Evolutionary conservation across 1,139 yeast genomes (phyloP), one percentile per base, ranked within the genome.

Genomic region (Blastobotrys aristatus): DNA sequence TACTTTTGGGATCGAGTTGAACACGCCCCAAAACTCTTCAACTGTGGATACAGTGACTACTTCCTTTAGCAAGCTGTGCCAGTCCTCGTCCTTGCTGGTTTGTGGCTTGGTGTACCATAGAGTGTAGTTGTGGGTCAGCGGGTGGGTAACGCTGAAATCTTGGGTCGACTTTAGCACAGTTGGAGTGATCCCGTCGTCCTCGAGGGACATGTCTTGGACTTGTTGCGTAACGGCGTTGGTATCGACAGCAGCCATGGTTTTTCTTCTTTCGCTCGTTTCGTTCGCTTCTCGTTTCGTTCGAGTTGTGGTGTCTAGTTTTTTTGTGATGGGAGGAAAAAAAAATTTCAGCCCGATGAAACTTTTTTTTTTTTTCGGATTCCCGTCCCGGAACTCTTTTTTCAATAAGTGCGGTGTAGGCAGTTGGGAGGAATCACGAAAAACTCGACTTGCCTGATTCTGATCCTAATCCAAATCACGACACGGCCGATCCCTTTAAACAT

Each of bases 1-100:
- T 48, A 96, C 96, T 61, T 82, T 82, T 56, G 98, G 97, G 60
- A 92, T 84, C 47, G 95, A 85, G 71, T 92, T 92, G 75, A 82
- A 87, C 57, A 90, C 85, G 24, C 98, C 99, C 99, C 99, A 92
- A 73, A 92, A 92, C 70, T 92, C 97, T 73, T 92, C 99, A 43
- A 92, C 97, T 26, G 96, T 82, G 46, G 83, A 77, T 60, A 92
- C 88, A 30, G 95, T 81, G 59, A 90, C 94, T 46, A 92, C 95
- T 51, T 96, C 95, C 72, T 90, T 90, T 65, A 92, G 77, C 58
- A 89, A 77, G 64, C 89, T 96, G 53, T 87, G 81, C 98, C 98
- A 92, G 63, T 89, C 82, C 69, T 88, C 97, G 57, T 75, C 75
- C 43, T 63, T 64, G n/a, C 61, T 56, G 60, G 74, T 76, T 52